Evolutionary conservation across 2,329 filamentous ascomycete genomes (phyloP), one percentile per base, ranked within the genome.

Genomic region (Kalmusia sp.): DNA sequence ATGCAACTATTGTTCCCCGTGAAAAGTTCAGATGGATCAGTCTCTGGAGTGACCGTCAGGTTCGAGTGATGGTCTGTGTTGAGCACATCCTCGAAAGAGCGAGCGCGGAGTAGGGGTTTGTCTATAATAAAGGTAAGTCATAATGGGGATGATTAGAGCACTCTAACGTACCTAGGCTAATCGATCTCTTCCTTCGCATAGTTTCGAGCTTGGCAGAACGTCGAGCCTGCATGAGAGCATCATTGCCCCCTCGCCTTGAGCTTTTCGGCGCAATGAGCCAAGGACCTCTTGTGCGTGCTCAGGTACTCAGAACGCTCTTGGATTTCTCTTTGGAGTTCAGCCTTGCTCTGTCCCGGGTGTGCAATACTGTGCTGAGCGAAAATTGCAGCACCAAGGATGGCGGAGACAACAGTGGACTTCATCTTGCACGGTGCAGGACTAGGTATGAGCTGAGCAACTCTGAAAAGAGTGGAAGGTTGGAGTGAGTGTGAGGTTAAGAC

Each of bases 221-320:
- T 33, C 79, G 76, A 54, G 74, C 63, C 55, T 77, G 64, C 44
- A 77, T 76, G n/a, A 72, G 71, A 39, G 68, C 59, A 60, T 77
- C 73, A 28, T 79, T 68, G 19, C 74, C 73, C n/a, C 47, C 73
- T 72, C 17, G 74, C 69, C 47, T 72, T 69, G 37, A 76, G 67
- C 6, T 70, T 72, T 52, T 74, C 74, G 6, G 75, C 68, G 52
- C 79, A 80, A 46, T 74, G 60, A 40, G 65, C 69, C 6, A 80
- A 68, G 12, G 76, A 76, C 33, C 77, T 75, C 58, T 72, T 73
- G 56, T 67, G 67, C 37, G 58, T 62, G 41, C 66, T 61, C 54
- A 76, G 51, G 54, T 75, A 76, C 14, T 68, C 66, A 41, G 62
- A 62, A 34, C 75, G 73, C 57, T 74, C 63, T 33, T 61, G 64